A percentile compares a stretch with the other conserved stretches of the same genome.
Conservation (phyloP, 371 early-diverging fungal species). For the Mortierella sp. region DNA sequence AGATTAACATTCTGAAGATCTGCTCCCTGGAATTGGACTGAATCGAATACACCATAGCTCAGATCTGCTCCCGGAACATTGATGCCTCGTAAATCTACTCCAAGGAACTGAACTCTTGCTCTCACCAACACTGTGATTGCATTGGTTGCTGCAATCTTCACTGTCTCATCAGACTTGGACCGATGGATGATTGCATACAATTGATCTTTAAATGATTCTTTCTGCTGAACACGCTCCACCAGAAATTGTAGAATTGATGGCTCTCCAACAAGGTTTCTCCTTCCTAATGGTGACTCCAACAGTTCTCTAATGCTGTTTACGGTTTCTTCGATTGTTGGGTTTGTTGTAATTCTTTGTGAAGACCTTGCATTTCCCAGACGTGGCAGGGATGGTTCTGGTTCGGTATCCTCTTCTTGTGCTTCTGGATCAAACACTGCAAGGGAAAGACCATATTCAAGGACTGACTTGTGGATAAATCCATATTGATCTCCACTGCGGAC, state of each 20-base stretch:
- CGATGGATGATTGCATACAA: slow-evolving; percentile 1
- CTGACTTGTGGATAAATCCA: too few relatives aligned
- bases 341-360: neutral
- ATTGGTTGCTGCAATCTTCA: slow-evolving; percentile 3
- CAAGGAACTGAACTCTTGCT: neutral
- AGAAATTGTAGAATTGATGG: slow-evolving; percentile 16
- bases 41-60: slow-evolving; percentile 6
- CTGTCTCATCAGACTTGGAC: neutral
- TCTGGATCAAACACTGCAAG: slow-evolving; percentile 4
- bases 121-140: slow-evolving; percentile 12
- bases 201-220: neutral
- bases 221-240: slow-evolving; percentile 5
- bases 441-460: too few relatives aligned
- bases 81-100: neutral
- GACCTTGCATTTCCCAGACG: too few relatives aligned
- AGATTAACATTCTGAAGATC: slow-evolving; percentile 1
- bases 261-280: slow-evolving; percentile 10
- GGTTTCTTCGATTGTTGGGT: neutral
- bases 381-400: too few relatives aligned
- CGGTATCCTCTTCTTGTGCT: too few relatives aligned
- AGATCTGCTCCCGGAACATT: slow-evolving; percentile 16
- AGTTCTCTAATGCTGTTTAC: too few relatives aligned
- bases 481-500: neutral
- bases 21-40: neutral
- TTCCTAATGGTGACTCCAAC: neutral